Conservation (phyloP, 1,284 basidiomycete genomes). For the Papiliotrema laurentii region DNA sequence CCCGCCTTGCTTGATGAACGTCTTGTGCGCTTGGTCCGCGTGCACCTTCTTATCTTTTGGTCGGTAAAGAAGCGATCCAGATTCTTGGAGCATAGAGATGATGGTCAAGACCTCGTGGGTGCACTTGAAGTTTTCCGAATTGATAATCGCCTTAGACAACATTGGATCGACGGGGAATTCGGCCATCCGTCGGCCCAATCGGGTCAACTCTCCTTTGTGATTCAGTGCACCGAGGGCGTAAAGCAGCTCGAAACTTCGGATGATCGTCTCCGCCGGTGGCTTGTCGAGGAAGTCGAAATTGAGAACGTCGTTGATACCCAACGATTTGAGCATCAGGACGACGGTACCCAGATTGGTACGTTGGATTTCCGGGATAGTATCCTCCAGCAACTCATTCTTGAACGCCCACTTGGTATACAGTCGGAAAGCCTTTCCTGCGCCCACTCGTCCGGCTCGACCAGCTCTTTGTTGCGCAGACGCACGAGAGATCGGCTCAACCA, state of each 20-base stretch:
- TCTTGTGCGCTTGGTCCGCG: constrained; percentile 93
- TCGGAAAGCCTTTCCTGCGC: constrained; percentile 90
- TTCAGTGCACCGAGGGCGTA: constrained; percentile 96
- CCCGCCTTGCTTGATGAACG: constrained; percentile 91
- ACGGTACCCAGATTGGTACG: constrained; percentile 51
- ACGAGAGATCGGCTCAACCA: constrained; percentile 90
- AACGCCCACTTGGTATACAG: constrained; percentile 63
- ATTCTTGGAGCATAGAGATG: constrained; percentile 96
- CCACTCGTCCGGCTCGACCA: constrained; percentile 5
- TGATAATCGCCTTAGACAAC: constrained; percentile 93
- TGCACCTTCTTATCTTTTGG: constrained; percentile 97
- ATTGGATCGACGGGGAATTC: constrained; percentile 99
- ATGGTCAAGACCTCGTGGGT: constrained; percentile 97
- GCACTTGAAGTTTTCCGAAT: constrained; percentile 89
- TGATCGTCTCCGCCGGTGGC: constrained; percentile 92
- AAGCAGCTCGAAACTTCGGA: constrained; percentile 85
- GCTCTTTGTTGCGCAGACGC: constrained; percentile 57
- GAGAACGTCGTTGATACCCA: constrained; percentile 61
- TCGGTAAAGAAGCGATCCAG: constrained; percentile 87
- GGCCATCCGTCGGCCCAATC: constrained; percentile 93
- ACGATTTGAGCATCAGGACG: constrained; percentile 58
- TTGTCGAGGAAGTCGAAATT: constrained; percentile 62
- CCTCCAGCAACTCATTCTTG: constrained; percentile 58
- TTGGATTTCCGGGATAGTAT: constrained; percentile 59
- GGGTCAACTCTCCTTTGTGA: constrained; percentile 92